Base-by-base conservation (phyloP, 305 asterid species). In the Solanum hybrid region DNA sequence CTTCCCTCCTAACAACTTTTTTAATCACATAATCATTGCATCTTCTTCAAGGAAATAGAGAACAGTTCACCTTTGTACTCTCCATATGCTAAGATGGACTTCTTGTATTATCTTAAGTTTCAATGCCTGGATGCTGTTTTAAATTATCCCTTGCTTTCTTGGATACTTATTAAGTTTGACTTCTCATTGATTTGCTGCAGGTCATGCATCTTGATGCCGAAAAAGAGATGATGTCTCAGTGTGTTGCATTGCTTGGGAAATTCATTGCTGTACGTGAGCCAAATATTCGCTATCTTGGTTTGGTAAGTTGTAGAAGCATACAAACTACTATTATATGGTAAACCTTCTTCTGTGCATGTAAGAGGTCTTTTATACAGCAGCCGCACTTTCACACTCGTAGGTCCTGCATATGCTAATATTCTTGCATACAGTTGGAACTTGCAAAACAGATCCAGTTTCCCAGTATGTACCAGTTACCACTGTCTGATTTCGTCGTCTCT, bases 201-300 rank as follows among this genome's bases (percentile, higher is more conserved):
- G 99, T 98, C 92, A 98, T 98, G 99, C 99, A 98, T 94, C 99
- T 98, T 91, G 99, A 98, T 95, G 99, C 99, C 7, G 99, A 98
- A 93, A 96, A 96, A 91, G 99, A 96, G 92, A 98, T 98, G 99
- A 97, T 97, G 98, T 98, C 99, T 79, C 99, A 98, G 89, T 98
- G 99, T 95, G 98, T 98, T 92, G 99, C 99, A 56, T 90, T 98
- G 94, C 99, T 98, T 88, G 99, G 99, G 86, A 98, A 98, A 95
- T 98, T 98, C 92, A 98, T 98, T 27, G 97, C 99, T 85, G 99
- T 98, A 86, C 99, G 99, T 32, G 99, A 98, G 91, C 99, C 99
- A 92, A 98, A 98, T 93, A 98, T 98, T 89, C 95, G 99, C 42
- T 96, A 98, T 94, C 99, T 98, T 92, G 99, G 99, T 91, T 89